Base-by-base conservation (phyloP, 2,329 filamentous ascomycete genomes). In the Penicillium italicum region DNA sequence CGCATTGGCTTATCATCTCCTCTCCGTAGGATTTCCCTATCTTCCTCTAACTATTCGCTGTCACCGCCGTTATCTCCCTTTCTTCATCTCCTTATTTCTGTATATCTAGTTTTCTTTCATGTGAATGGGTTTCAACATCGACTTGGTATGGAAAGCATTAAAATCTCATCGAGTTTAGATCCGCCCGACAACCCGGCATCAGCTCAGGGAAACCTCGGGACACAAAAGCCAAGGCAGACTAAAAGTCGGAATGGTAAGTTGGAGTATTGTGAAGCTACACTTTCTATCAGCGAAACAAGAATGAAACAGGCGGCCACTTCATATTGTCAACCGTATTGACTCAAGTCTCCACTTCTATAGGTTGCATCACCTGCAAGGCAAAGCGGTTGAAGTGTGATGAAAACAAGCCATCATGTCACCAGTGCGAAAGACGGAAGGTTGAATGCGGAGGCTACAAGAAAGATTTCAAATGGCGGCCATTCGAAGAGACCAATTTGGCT, bases 351-450 rank as follows among this genome's bases (percentile, higher is more conserved):
- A 55, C 59, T 38, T 61, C 55, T 57, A 65, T 68, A 89, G 87
- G 87, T 62, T 90, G 87, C 73, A 80, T 85, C 63, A 89, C 87
- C 52, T 90, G 87, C 77, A 90, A 89, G 74, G 80, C 83, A 59
- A 89, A 89, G 73, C 79, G 87, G 56, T 75, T 90, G 50, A 90
- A 89, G 74, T 90, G 87, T 73, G 87, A 89, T 69, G 87, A 90
- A 75, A 83, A 82, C 43, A 88, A 89, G 62, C 87, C 86, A 0
- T 80, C 78, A 22, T 89, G 86, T 65, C 77, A 83, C 56, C 85
- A 89, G 74, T 89, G 86, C 67, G 77, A 83, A 43, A 83, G 82
- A 63, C 79, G 86, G 50, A 84, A 81, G 59, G 85, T 89, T 22
- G 69, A 76, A 4, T 90, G 87, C 67, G 86, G 86, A 56, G 87